These are phyloP conservation scores for Cladosporium velox DNA, from an alignment of 2,329 filamentous ascomycete genomes.

Conservation along the genomic window DNA sequence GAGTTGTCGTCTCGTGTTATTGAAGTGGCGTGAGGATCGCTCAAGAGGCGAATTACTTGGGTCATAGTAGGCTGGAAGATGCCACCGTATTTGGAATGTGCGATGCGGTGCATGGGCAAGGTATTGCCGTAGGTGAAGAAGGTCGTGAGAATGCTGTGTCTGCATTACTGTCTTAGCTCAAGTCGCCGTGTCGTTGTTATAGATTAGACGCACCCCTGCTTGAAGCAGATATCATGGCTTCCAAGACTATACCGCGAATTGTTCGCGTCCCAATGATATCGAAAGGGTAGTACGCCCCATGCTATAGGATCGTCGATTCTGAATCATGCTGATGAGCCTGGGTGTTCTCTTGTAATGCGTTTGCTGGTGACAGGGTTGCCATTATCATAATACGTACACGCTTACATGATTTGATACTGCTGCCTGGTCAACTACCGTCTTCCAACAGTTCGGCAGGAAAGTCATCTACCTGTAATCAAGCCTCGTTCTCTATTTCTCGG, in stretches of 20 bases:
- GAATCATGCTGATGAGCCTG: slow-evolving; percentile 29
- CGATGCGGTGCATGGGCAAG: slow-evolving; percentile 79
- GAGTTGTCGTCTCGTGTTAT: not conserved
- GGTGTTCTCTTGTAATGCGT: not conserved
- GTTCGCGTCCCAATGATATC: slow-evolving; percentile 68
- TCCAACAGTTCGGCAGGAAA: slow-evolving; percentile 36
- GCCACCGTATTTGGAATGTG: slow-evolving; percentile 77
- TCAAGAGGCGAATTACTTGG: slow-evolving; percentile 82
- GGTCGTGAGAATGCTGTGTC: slow-evolving; percentile 61
- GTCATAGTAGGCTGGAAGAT: slow-evolving; percentile 87
- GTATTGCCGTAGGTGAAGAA: slow-evolving; percentile 93
- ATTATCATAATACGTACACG: slow-evolving; percentile 65
- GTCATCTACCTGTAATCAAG: slow-evolving; percentile 63
- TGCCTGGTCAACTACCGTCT: slow-evolving; percentile 16
- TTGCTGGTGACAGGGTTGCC: not conserved
- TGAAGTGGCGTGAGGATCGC: slow-evolving; percentile 44
- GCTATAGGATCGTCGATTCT: slow-evolving; percentile 93
- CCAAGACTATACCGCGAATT: slow-evolving; percentile 88
- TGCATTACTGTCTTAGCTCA: not conserved
- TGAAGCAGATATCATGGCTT: slow-evolving; percentile 94
- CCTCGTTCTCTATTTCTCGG: slow-evolving; percentile 68
- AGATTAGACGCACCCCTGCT: slow-evolving; percentile 65
- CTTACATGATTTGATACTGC: slow-evolving; percentile 81
- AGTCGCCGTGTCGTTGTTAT: not conserved
- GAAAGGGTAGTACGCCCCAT: slow-evolving; percentile 83